These are phyloP conservation scores for Syzygium malaccense DNA, from an alignment of 441 rosid species.

Conservation along the genomic window DNA sequence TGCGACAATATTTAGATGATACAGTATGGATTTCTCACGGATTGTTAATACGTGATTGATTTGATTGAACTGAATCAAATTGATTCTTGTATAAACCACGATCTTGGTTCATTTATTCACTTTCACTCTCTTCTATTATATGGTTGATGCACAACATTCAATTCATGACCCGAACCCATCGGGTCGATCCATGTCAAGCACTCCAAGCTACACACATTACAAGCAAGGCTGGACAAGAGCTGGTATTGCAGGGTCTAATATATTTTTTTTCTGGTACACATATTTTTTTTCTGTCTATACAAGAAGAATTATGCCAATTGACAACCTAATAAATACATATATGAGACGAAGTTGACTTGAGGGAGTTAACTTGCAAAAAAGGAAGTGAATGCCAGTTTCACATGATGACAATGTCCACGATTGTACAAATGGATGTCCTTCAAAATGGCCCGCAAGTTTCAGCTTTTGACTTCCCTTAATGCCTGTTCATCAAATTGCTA, in stretches of 20 bases:
- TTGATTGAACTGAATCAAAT: no score
- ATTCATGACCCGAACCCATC: no score
- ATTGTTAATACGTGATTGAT: background rate
- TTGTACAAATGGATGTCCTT: background rate
- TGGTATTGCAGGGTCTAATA: background rate
- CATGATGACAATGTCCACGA: no score
- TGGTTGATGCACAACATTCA: no score
- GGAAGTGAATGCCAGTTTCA: no score
- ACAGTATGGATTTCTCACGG: background rate
- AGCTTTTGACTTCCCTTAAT: background rate
- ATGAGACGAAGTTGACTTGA: background rate
- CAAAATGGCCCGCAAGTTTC: background rate
- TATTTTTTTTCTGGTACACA: background rate
- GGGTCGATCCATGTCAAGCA: rapidly evolving
- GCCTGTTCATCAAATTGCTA: background rate
- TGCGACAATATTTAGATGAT: background rate
- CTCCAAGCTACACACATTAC: background rate
- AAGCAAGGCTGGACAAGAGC: background rate
- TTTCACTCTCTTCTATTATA: no score
- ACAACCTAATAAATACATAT: background rate
- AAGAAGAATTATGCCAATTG: background rate
- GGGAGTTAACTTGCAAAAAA: no score
- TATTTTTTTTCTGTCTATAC: no score
- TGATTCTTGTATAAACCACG: no score
- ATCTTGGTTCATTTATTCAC: no score